These are phyloP conservation scores for Scolecobasidium constrictum DNA, from an alignment of 2,329 filamentous ascomycete genomes.

Conservation along the genomic window DNA sequence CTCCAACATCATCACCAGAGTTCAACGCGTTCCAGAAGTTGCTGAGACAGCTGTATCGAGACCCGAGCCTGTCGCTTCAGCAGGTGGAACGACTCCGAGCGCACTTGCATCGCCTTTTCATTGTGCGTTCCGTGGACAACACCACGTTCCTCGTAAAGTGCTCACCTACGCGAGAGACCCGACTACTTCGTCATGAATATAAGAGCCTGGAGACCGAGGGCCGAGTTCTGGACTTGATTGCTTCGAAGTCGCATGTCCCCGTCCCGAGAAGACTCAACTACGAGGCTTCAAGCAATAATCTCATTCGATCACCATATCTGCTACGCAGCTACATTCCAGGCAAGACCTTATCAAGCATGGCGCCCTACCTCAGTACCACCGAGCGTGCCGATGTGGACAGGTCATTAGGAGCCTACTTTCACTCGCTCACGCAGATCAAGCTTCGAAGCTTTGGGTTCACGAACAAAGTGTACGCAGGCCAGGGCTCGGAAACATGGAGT, in stretches of 20 bases:
- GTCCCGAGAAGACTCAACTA: slow-evolving; percentile 30
- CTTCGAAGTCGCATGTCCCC: slow-evolving; percentile 23
- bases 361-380: slow-evolving; percentile 20
- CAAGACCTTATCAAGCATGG: slow-evolving; percentile 21
- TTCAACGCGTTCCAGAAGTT: slow-evolving; percentile 9
- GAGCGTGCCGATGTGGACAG: slow-evolving; percentile 28
- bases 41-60: slow-evolving; percentile 1
- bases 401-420: slow-evolving; percentile 28
- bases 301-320: slow-evolving; percentile 20
- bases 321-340: slow-evolving; percentile 24
- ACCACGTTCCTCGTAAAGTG: slow-evolving; percentile 30
- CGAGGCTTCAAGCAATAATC: slow-evolving; percentile 13
- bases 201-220: slow-evolving; percentile 28
- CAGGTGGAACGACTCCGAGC: slow-evolving; percentile 24
- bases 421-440: slow-evolving; percentile 32
- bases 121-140: slow-evolving; percentile 27
- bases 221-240: slow-evolving; percentile 25
- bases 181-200: slow-evolving; percentile 33
- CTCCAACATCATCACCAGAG: slow-evolving; percentile 3
- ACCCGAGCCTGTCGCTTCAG: slow-evolving; percentile 18
- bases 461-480: slow-evolving; percentile 33
- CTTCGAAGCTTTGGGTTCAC: slow-evolving; percentile 41
- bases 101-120: slow-evolving; percentile 27
- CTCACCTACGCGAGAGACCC: slow-evolving; percentile 24
- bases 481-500: slow-evolving; percentile 39